Conservation (phyloP, 2,329 filamentous ascomycete genomes). For the Penicillium sp. region DNA sequence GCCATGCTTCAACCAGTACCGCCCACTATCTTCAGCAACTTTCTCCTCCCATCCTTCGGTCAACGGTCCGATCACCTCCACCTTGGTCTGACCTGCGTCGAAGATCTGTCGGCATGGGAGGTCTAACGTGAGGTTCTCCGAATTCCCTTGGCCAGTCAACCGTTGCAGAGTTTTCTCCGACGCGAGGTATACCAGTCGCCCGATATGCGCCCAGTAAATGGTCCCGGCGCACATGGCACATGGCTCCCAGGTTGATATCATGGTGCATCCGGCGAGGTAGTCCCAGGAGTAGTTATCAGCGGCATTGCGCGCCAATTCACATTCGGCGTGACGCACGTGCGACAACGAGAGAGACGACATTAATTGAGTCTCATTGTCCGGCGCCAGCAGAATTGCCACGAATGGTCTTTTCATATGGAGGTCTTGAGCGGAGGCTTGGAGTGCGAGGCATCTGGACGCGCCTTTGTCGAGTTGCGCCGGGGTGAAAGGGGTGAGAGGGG, state of each 20-base stretch:
- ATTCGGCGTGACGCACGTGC: conserved; percentile 55
- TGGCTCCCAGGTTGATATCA: conserved; percentile 56
- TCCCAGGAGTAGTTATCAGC: conserved; percentile 49
- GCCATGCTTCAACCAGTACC: conserved; percentile 41
- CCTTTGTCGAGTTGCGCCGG: conserved; percentile 41
- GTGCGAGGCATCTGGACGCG: conserved; percentile 39
- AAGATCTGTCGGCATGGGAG: conserved; percentile 51
- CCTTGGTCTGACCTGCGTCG: conserved; percentile 48
- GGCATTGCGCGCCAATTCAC: conserved; percentile 50
- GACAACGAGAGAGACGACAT: conserved; percentile 52
- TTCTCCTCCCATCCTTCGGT: conserved; percentile 37
- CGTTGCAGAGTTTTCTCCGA: conserved; percentile 48
- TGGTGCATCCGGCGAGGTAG: conserved; percentile 51
- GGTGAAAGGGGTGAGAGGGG: conserved; percentile 38
- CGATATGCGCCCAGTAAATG: conserved; percentile 55
- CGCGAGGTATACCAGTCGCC: conserved; percentile 52
- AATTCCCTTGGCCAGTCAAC: conserved; percentile 49
- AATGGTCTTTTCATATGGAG: conserved; percentile 51
- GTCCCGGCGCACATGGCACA: conserved; percentile 54
- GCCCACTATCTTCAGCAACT: conserved; percentile 47
- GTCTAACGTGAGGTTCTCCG: conserved; percentile 54
- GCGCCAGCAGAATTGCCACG: conserved; percentile 48
- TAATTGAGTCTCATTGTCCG: conserved; percentile 51
- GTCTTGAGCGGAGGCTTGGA: conserved; percentile 46
- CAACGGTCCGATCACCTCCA: conserved; percentile 52